phyloP scores from a whole-genome alignment of 2,329 filamentous ascomycete genomes.

The Cryphonectria carpinicola region DNA sequence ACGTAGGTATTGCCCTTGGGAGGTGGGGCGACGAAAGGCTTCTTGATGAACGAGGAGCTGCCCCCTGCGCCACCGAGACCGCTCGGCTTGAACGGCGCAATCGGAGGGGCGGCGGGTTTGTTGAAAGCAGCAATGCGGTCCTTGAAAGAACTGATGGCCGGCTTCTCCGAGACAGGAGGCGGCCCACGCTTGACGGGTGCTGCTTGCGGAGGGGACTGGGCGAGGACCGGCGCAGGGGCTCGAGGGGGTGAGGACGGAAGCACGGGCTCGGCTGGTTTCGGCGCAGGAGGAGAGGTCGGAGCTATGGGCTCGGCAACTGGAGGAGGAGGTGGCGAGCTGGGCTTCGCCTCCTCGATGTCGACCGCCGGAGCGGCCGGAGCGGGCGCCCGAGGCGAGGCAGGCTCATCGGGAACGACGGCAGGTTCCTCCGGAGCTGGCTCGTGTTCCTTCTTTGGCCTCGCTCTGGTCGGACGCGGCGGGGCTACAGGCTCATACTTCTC shows the following conservation, averaged over 20 bases:
- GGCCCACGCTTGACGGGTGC: conserved; percentile 53
- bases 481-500: conserved; percentile 92
- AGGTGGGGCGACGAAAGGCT: conserved; percentile 93
- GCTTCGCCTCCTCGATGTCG: conserved; percentile 41
- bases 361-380: conserved; percentile 40
- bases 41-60: conserved; percentile 81
- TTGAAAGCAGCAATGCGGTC: conserved; percentile 98
- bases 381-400: conserved; percentile 33
- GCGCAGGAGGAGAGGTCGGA: conserved; percentile 39
- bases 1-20: conserved; percentile 92
- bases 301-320: conserved; percentile 36
- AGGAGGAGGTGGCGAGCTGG: conserved; percentile 37
- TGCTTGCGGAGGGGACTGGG: conserved; percentile 40
- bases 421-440: conserved; percentile 30
- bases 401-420: conserved; percentile 31
- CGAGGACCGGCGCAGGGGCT: conserved; percentile 15
- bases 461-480: conserved; percentile 80
- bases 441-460: conserved; percentile 68
- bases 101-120: conserved; percentile 79
- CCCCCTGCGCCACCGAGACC: conserved; percentile 56
- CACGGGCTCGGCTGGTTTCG: conserved; percentile 44
- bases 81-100: conserved; percentile 86
- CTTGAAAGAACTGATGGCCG: conserved; percentile 77
- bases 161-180: conserved; percentile 75
- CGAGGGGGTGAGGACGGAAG: conserved; percentile 42